phyloP scores from a whole-genome alignment of 495 filamentous ascomycete species.

The Astrothelium subdiscretum region DNA sequence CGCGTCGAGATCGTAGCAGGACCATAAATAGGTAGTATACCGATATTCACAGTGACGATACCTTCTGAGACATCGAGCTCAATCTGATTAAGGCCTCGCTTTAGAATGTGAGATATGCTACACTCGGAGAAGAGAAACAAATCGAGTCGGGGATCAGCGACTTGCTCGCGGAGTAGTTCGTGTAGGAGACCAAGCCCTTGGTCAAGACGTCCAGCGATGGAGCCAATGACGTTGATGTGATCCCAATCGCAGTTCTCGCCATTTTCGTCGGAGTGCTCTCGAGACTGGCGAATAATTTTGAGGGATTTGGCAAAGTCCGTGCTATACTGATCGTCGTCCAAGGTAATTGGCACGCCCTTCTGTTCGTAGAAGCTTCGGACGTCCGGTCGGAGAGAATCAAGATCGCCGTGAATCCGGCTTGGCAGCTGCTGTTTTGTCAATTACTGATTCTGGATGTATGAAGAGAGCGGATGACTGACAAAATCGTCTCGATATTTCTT shows the following conservation, averaged over 20 bases:
- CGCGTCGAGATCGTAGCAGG: constrained; percentile 60
- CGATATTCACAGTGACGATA: constrained; percentile 54
- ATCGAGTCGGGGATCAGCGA: constrained; percentile 14
- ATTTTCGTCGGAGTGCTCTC: constrained; percentile 11
- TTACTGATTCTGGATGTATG: not conserved
- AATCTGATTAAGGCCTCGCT: constrained; percentile 53
- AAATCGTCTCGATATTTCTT: constrained; percentile 25
- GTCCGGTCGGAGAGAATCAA: constrained; percentile 63
- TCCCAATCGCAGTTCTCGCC: constrained; percentile 13
- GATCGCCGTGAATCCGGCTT: constrained; percentile 66
- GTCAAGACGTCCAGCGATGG: constrained; percentile 80
- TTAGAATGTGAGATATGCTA: constrained; percentile 70
- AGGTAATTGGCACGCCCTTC: constrained; percentile 42
- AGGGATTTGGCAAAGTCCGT: constrained; percentile 76
- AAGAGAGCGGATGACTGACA: constrained; percentile 25
- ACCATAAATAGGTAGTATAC: constrained; percentile 72
- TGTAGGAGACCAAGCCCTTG: constrained; percentile 83
- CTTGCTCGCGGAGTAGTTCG: constrained; percentile 41
- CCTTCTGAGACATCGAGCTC: constrained; percentile 26
- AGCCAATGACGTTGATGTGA: constrained; percentile 62
- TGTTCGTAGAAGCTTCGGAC: constrained; percentile 49
- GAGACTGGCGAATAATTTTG: constrained; percentile 39
- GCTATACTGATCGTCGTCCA: constrained; percentile 65
- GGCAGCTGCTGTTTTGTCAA: constrained; percentile 35
- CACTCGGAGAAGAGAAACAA: constrained; percentile 57